Evolutionary conservation across 352 stramenopile genomes (phyloP).

Genomic region (Phytophthora citricola): DNA sequence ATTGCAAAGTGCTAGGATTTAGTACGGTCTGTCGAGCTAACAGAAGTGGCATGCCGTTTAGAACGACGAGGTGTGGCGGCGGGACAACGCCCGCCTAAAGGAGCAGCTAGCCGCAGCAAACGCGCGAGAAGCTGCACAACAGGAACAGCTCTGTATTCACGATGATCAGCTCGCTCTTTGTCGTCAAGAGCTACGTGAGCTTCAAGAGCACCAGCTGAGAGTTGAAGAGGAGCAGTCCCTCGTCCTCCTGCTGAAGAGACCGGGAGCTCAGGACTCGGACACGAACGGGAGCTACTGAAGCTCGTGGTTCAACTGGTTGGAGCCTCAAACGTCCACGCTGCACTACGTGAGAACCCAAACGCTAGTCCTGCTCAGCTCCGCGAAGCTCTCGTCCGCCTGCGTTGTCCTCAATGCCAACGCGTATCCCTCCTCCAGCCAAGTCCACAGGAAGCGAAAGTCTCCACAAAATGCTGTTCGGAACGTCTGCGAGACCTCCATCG

Average conservation of each 20-base stretch:
- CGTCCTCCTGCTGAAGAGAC: slow-evolving; percentile 3
- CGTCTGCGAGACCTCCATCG: slow-evolving; percentile 10
- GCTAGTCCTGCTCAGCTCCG: slow-evolving; percentile 22
- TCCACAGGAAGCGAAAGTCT: slow-evolving; percentile 9
- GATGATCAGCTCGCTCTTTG: slow-evolving; percentile 21
- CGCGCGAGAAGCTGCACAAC: slow-evolving; percentile 12
- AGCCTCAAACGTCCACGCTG: slow-evolving; percentile 20
- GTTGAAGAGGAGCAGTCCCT: slow-evolving; percentile 12
- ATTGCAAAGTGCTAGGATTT: neutral
- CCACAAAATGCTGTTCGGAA: slow-evolving; percentile 26
- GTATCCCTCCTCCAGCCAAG: slow-evolving; percentile 10
- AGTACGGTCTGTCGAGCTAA: neutral
- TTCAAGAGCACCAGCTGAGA: slow-evolving; percentile 24
- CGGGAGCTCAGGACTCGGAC: slow-evolving; percentile 25
- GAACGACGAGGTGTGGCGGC: slow-evolving; percentile 35
- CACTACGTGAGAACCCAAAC: slow-evolving; percentile 29
- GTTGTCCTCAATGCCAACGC: slow-evolving; percentile 19
- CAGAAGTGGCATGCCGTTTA: slow-evolving; percentile 4
- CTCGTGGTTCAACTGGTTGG: slow-evolving; percentile 31
- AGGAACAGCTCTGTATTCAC: slow-evolving; percentile 16
- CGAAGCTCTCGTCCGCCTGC: slow-evolving; percentile 18
- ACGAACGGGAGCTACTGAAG: slow-evolving; percentile 27
- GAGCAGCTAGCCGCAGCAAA: slow-evolving; percentile 17
- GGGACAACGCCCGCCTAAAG: slow-evolving; percentile 31
- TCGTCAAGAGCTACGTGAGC: slow-evolving; percentile 24